Base-by-base conservation (phyloP, 768 basidiomycete genomes). In the Auricularia cornea region DNA sequence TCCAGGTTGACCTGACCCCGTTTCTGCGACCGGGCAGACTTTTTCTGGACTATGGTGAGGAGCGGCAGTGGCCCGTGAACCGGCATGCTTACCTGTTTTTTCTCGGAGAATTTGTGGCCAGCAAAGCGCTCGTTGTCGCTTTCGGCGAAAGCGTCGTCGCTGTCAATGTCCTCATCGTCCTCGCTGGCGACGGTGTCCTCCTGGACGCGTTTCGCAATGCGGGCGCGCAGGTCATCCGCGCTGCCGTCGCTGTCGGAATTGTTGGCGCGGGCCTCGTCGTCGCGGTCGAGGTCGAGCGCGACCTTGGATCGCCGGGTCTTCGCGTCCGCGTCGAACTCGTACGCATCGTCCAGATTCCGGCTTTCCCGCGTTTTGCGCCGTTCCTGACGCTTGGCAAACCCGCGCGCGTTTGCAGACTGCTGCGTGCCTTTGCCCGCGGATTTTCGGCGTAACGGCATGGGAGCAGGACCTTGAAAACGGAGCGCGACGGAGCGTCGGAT, bases 121-220 rank as follows among this genome's bases (percentile, higher is more conserved):
- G 84, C 85, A 74, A 86, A 92, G 3, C 80, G 77, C n/a, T 94
- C 91, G 63, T 86, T 86, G 35, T 92, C 91, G 62, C 83, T 85
- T 71, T 90, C 88, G 65, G 91, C 89, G 64, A 92, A 90, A 1
- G 90, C 92, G 65, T 80, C 86, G 68, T 94, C 93, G 66, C 86
- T 89, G 64, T 92, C 89, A 54, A 94, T 83, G 65, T 94, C 91
- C 70, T 94, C 91, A 69, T 94, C 92, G 66, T 94, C 89, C 1
- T 76, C 84, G 65, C 82, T 84, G 35, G 74, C 64, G 56, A 70
- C 66, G 14, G 69, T 73, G 6, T 69, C 65, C 14, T 72, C 74
- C 18, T 70, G 76, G 26, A 69, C 68, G 2, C 59, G 64, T 31
- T 63, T 61, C 40, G 62, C 65, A 62, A 70, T 73, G n/a, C 40